Evolutionary conservation across 2,329 filamentous ascomycete genomes (phyloP).

Genomic region (Cordyceps farinosa): DNA sequence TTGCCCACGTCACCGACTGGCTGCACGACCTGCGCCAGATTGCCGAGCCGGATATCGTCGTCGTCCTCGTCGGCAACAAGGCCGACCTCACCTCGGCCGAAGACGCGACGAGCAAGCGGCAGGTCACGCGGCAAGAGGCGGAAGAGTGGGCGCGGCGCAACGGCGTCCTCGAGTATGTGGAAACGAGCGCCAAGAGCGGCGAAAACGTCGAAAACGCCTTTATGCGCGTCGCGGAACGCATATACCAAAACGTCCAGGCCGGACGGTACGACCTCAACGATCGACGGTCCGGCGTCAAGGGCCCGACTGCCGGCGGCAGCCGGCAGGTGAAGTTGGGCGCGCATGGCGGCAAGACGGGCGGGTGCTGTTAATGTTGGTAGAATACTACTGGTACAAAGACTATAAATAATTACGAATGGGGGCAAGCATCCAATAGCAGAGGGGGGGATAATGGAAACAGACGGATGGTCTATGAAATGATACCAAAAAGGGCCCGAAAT

Average conservation of each 20-base stretch:
- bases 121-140: conserved; percentile 79
- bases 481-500: not conserved
- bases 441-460: not conserved
- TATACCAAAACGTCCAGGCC: conserved; percentile 94
- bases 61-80: conserved; percentile 95
- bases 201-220: conserved; percentile 93
- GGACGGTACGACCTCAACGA: conserved; percentile 95
- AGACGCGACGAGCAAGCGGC: conserved; percentile 53
- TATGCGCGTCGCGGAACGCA: conserved; percentile 86
- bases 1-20: conserved; percentile 87
- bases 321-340: conserved; percentile 45
- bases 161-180: conserved; percentile 87
- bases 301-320: conserved; percentile 48
- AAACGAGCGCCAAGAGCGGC: conserved; percentile 93
- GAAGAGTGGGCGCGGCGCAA: conserved; percentile 85
- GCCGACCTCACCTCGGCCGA: conserved; percentile 62
- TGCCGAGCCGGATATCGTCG: conserved; percentile 91
- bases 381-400: not conserved
- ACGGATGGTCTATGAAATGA: not conserved
- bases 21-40: conserved; percentile 90
- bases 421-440: not conserved
- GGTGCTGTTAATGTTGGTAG: conserved; percentile 39
- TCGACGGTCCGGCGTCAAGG: conserved; percentile 85
- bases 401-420: not conserved
- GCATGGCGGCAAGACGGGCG: conserved; percentile 38